phyloP scores from a whole-genome alignment of 208 protist genomes.

The Endotrypanum monterogeii region DNA sequence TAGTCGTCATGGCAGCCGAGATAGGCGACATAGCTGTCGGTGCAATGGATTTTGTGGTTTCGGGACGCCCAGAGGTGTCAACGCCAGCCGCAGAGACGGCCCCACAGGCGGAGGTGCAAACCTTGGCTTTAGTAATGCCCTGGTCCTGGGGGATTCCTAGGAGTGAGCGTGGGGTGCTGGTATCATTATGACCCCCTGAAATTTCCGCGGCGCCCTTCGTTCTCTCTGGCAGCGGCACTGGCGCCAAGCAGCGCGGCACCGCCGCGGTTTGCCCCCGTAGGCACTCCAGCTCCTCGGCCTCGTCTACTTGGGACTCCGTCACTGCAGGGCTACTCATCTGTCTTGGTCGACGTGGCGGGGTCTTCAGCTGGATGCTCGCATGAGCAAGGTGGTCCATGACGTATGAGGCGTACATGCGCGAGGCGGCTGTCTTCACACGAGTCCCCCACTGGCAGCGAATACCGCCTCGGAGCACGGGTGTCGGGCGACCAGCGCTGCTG shows the following conservation, averaged over 20 bases:
- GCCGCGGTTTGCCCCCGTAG: slow-evolving; percentile 42
- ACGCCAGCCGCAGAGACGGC: not conserved
- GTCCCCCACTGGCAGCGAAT: slow-evolving; percentile 47
- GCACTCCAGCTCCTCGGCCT: slow-evolving; percentile 42
- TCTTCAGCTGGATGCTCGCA: slow-evolving; percentile 15
- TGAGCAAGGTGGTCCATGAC: slow-evolving; percentile 29
- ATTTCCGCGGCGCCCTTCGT: not conserved
- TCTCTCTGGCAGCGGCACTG: slow-evolving; percentile 21
- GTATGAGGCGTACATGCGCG: slow-evolving; percentile 37
- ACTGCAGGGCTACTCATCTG: slow-evolving; percentile 10
- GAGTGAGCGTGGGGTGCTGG: not conserved
- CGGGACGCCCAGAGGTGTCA: not conserved
- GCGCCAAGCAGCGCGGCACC: slow-evolving; percentile 29
- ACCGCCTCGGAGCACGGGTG: slow-evolving; percentile 34
- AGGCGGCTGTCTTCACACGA: slow-evolving; percentile 35
- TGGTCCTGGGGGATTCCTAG: not conserved
- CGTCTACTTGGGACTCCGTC: slow-evolving; percentile 29
- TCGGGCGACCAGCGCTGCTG: not conserved
- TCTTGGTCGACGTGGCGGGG: slow-evolving; percentile 1
- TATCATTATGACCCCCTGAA: not conserved
- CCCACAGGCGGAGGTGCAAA: not conserved
- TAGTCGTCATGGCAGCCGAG: not conserved
- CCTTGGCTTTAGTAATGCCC: not conserved
- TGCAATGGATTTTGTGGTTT: not conserved
- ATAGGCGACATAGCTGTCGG: not conserved